Evolutionary conservation across 1,284 basidiomycete species (phyloP), one percentile per base, ranked within the genome.

Genomic region (Stygiomarasmius scandens): DNA sequence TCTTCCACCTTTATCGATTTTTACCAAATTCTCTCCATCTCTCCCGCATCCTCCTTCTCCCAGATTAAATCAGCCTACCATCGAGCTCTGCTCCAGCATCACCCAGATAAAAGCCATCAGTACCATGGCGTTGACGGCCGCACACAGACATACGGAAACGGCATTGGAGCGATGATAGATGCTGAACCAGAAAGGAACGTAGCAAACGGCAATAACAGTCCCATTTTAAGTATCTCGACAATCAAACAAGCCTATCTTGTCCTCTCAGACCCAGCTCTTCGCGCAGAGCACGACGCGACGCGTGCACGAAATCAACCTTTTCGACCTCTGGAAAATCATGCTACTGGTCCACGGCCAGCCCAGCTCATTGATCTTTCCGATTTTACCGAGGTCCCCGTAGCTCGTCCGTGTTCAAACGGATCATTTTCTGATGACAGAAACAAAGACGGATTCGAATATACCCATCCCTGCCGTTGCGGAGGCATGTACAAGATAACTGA

Each of bases 331-430:
- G 29, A 32, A 62, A 64, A 49, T 56, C 55, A 16, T 9, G 47
- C 58, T 16, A 50, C 61, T 16, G 75, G 73, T 3, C 83, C 86
- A 19, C 75, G 90, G 55, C 89, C 90, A 2, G 89, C 90, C 0
- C 86, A 91, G 61, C 73, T 90, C n/a, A 71, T 92, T 23, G 92
- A 90, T 0, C 74, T 92, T 23, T 87, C 89, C 54, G 89, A 90
- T 0, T 92, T 92, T 63, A 66, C 71, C 20, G 71, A 77, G 55
- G 68, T 70, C 10, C 29, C n/a, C 68, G 66, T 23, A 65, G 63
- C 50, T 11, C 38, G 64, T 62, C n/a, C 29, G 29, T 32, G 29
- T 32, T 32, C 29, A 32, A 32, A 32, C 29, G 29, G 12, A n/a
- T n/a, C n/a, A n/a, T n/a, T n/a, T n/a, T n/a, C n/a, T n/a, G n/a